Percentiles rank a stretch among this genome's conserved stretches.
Conservation (phyloP, 1,284 basidiomycete species). For the Cryptococcus sp. region DNA sequence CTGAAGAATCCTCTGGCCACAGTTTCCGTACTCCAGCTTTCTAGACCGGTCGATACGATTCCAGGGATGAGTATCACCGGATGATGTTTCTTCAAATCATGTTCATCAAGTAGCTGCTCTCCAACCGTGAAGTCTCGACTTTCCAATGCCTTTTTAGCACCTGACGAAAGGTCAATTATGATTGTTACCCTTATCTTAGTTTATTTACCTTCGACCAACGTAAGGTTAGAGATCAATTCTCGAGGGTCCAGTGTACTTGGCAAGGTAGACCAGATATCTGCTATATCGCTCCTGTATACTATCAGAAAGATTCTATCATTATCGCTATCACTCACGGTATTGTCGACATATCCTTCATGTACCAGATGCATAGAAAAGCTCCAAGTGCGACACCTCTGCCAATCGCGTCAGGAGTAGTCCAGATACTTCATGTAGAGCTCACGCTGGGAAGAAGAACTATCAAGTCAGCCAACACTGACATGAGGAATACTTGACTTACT, state of each 20-base stretch:
- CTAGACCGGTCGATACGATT: slow-evolving; percentile 45
- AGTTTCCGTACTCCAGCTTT: slow-evolving; percentile 43
- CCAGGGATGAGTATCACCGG: slow-evolving; percentile 79
- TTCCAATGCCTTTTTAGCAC: slow-evolving; percentile 71
- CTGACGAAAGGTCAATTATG: slow-evolving; percentile 55
- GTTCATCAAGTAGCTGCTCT: slow-evolving; percentile 59
- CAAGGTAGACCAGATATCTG: slow-evolving; percentile 31
- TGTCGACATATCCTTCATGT: slow-evolving; percentile 22
- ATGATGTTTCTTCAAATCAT: slow-evolving; percentile 64
- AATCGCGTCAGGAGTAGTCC: neutral
- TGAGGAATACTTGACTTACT: slow-evolving; percentile 1
- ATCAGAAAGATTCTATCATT: neutral
- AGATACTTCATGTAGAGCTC: neutral
- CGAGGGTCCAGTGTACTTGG: slow-evolving; percentile 30
- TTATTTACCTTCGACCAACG: slow-evolving; percentile 31
- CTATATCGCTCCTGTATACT: slow-evolving; percentile 24
- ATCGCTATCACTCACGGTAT: slow-evolving; percentile 11
- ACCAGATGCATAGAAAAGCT: slow-evolving; percentile 9
- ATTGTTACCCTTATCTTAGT: too few species aligned
- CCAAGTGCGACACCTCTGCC: slow-evolving; percentile 18
- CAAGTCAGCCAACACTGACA: neutral
- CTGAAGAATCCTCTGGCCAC: slow-evolving; percentile 45
- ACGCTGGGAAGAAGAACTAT: slow-evolving; percentile 24
- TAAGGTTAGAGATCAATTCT: slow-evolving; percentile 38
- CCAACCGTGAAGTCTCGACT: slow-evolving; percentile 82